Evolutionary conservation across 1,139 yeast genomes (phyloP).

Genomic region (Geotrichum bryndzae): DNA sequence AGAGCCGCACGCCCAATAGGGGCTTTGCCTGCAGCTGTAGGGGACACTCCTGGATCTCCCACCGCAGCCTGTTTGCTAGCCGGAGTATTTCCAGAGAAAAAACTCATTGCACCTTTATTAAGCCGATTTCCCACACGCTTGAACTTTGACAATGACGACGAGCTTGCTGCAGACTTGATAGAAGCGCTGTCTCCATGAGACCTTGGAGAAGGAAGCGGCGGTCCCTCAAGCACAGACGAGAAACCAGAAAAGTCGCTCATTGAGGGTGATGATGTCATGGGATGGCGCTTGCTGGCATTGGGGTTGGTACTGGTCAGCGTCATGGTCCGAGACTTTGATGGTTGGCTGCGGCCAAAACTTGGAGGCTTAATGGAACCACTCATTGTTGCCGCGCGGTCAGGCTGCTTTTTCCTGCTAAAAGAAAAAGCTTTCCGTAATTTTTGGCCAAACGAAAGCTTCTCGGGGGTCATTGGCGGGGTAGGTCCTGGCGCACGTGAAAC

Average conservation of each 20-base stretch:
- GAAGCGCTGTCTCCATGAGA: conserved; percentile 22
- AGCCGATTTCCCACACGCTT: conserved; percentile 20
- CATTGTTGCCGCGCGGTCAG: conserved; percentile 5
- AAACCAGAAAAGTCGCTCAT: conserved; percentile 1
- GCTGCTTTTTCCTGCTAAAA: conserved; percentile 20
- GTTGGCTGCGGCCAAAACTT: neutral
- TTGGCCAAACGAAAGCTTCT: conserved; percentile 19
- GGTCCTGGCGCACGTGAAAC: conserved; percentile 8
- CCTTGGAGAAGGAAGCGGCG: conserved; percentile 8
- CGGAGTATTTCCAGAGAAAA: neutral
- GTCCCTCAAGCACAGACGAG: neutral
- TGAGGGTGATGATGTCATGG: neutral
- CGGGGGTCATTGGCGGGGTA: conserved; percentile 1
- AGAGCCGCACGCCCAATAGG: conserved; percentile 16
- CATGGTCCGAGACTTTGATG: neutral
- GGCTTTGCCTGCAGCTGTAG: neutral
- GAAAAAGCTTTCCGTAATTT: conserved; percentile 27
- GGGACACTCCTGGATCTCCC: neutral
- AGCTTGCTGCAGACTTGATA: conserved; percentile 25
- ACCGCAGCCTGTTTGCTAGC: neutral
- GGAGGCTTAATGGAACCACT: conserved; percentile 3
- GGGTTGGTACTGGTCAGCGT: neutral
- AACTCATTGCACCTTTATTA: conserved; percentile 8
- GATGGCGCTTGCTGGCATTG: neutral
- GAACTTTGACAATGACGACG: conserved; percentile 29